Evolutionary conservation across 495 filamentous ascomycete genomes (phyloP), one percentile per base, ranked within the genome.

Genomic region (Hyaloscypha hepaticicola): DNA sequence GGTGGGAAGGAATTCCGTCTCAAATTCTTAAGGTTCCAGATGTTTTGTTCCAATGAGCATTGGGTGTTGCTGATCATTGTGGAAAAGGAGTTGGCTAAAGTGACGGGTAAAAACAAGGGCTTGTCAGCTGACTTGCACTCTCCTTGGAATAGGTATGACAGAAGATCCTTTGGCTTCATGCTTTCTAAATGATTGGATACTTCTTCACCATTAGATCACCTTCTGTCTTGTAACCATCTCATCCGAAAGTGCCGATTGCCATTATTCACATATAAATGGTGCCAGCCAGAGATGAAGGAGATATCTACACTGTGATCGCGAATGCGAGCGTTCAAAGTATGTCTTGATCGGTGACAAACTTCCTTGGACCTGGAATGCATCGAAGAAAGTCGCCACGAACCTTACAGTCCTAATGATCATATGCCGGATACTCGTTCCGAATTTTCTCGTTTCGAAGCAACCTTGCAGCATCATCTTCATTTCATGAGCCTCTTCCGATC

Each of bases 271-370:
- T 34, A 12, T 34, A 5, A 34, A 34, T 12, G 31, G 5, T 5
- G 31, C 31, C 31, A 12, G 5, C 31, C 31, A 12, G 5, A 5
- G 31, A 5, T 34, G 31, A 34, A 34, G 31, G 31, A 24, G 55
- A 60, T 45, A 66, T 79, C 29, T 75, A 79, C 63, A 72, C 73
- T 12, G 65, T 79, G 29, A 64, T 77, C 21, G 55, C 75, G 64
- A 77, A 68, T 14, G 72, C 73, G 21, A 76, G 76, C 16, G 73
- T 72, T 48, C 73, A 75, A 55, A 63, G 61, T 27, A 51, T 16
- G n/a, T 73, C 69, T 63, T 63, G 58, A 28, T 65, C 52, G 66
- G 66, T 19, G 65, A 77, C 25, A 61, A 4, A 58, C 66, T 11
- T 61, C 65, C 7, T 63, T 65, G 2, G 70, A 51, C 19, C 50